Evolutionary conservation across 2,329 filamentous ascomycete species (phyloP).

Genomic region (Cladorrhinum sp.): DNA sequence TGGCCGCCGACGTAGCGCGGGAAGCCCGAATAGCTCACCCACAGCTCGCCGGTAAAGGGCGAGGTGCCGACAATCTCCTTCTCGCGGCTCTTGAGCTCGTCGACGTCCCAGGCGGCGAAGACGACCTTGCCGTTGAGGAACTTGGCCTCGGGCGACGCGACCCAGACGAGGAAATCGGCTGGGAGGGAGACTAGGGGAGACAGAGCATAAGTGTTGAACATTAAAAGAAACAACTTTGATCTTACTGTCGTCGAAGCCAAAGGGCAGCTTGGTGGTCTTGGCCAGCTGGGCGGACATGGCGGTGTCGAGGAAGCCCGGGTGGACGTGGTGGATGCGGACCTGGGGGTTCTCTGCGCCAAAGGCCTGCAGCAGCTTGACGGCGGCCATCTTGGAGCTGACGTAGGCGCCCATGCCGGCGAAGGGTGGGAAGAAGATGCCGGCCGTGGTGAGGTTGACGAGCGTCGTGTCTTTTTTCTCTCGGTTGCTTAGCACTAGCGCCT

Average conservation of each 20-base stretch:
- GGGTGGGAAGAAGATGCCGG: conserved; percentile 14
- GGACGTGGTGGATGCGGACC: conserved; percentile 15
- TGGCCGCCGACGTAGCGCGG: conserved; percentile 12
- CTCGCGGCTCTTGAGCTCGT: conserved; percentile 41
- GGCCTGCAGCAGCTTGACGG: conserved; percentile 18
- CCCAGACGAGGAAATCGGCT: conserved; percentile 18
- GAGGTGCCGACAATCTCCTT: conserved; percentile 10
- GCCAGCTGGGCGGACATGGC: conserved; percentile 15
- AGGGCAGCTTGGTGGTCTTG: conserved; percentile 9
- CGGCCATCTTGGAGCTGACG: conserved; percentile 18
- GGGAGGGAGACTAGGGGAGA: conserved; percentile 12
- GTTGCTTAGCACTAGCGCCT: conserved; percentile 10
- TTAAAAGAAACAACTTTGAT: neutral
- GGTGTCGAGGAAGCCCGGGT: conserved; percentile 16
- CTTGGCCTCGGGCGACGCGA: conserved; percentile 16
- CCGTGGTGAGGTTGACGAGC: conserved; percentile 17
- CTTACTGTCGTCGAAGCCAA: conserved; percentile 18
- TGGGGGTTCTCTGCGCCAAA: conserved; percentile 12
- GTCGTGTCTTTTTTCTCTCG: conserved; percentile 3
- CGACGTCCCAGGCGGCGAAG: conserved; percentile 52
- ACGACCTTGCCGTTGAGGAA: conserved; percentile 39
- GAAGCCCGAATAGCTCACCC: conserved; percentile 12
- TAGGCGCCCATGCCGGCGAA: conserved; percentile 17
- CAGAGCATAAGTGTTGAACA: neutral
- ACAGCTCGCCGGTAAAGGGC: conserved; percentile 10